A percentile compares a stretch with the other conserved stretches of the same genome.
These are phyloP conservation scores for Penicillium bovifimosum DNA, from an alignment of 495 filamentous ascomycete genomes.

Conservation along the genomic window DNA sequence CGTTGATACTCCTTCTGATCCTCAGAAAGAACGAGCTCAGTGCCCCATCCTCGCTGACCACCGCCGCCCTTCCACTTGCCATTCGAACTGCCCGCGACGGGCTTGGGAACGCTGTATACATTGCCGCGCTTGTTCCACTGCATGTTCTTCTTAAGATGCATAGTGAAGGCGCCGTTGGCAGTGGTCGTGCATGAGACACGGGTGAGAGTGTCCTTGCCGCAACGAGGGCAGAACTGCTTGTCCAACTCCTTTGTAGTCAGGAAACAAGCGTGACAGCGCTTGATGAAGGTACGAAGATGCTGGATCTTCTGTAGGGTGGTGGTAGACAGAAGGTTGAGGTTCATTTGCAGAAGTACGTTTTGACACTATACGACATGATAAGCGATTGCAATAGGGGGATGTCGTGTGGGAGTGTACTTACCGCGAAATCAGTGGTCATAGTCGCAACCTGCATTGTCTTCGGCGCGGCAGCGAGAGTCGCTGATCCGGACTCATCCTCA, in stretches of 20 bases:
- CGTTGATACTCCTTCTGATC: conserved; percentile 91
- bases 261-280: conserved; percentile 95
- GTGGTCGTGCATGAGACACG: conserved; percentile 83
- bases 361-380: conserved; percentile 47
- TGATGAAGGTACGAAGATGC: conserved; percentile 76
- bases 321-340: conserved; percentile 82
- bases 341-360: conserved; percentile 90
- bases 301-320: conserved; percentile 64
- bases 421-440: conserved; percentile 91
- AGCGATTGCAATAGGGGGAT: not conserved
- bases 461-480: conserved; percentile 44
- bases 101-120: conserved; percentile 85
- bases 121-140: conserved; percentile 94
- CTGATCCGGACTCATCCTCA: conserved; percentile 50
- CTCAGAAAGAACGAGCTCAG: conserved; percentile 75
- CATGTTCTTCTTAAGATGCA: conserved; percentile 92
- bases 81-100: conserved; percentile 70
- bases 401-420: conserved; percentile 31
- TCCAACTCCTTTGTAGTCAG: conserved; percentile 73
- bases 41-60: conserved; percentile 83
- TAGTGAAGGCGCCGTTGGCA: conserved; percentile 68
- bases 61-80: conserved; percentile 70
- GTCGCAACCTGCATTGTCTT: conserved; percentile 74
- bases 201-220: conserved; percentile 80
- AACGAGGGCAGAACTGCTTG: conserved; percentile 90